Evolutionary conservation across 2,329 filamentous ascomycete species (phyloP).

Genomic region (Fusarium brevicatenulatum): DNA sequence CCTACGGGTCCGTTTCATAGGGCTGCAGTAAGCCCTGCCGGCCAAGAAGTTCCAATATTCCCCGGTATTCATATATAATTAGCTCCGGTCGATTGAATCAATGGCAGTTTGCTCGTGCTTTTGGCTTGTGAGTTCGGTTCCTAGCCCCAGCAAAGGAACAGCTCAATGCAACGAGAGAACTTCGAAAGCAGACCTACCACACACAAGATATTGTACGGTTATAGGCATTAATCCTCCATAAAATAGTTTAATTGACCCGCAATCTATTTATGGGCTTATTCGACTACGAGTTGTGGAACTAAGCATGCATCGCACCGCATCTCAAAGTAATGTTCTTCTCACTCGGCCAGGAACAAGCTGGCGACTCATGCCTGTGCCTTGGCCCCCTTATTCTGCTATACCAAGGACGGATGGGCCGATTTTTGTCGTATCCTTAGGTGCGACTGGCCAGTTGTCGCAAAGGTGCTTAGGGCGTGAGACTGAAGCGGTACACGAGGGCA

Average conservation of each 20-base stretch:
- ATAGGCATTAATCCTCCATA: not conserved
- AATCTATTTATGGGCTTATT: not conserved
- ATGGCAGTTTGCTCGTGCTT: not conserved
- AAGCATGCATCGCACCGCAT: not conserved
- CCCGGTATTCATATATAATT: accelerated
- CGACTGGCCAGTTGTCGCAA: not conserved
- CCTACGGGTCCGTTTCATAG: not conserved
- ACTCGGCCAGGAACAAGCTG: not conserved
- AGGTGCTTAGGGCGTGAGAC: not conserved
- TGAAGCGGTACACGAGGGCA: not conserved
- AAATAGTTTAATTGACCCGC: accelerated
- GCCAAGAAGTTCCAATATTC: not conserved
- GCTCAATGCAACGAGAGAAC: too few species aligned
- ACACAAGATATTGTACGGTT: not conserved
- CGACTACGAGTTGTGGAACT: too few species aligned
- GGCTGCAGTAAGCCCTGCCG: not conserved
- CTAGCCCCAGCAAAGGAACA: too few species aligned
- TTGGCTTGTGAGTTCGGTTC: not conserved
- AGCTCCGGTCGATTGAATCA: not conserved
- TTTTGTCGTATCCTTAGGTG: not conserved
- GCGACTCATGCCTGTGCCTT: not conserved
- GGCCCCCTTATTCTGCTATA: too few species aligned
- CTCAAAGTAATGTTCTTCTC: not conserved
- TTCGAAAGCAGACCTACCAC: not conserved
- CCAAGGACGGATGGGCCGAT: accelerated